Evolutionary conservation across 2,329 filamentous ascomycete genomes (phyloP).

Genomic region (Magnaporthiopsis incrustans): DNA sequence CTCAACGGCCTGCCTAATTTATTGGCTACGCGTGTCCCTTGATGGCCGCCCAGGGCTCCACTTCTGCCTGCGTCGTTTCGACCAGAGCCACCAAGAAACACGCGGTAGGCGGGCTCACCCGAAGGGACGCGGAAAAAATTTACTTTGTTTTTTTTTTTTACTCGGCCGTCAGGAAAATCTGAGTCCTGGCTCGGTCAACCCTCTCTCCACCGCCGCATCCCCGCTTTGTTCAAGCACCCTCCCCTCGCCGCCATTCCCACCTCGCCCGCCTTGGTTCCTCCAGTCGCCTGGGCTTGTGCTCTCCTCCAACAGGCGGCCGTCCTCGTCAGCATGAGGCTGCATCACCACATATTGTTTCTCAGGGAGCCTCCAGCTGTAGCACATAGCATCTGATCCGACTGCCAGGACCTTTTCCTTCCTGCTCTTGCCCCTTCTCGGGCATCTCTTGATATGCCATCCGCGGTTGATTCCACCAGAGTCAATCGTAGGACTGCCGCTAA

Average conservation of each 20-base stretch:
- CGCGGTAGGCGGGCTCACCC: background rate
- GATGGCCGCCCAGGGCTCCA: background rate
- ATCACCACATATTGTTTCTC: too few relatives aligned
- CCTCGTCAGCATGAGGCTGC: too few relatives aligned
- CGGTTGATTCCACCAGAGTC: background rate
- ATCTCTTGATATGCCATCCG: background rate
- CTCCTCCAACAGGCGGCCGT: too few relatives aligned
- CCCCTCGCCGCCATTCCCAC: too few relatives aligned
- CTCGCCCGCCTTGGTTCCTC: too few relatives aligned
- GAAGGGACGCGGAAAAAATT: background rate
- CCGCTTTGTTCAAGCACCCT: too few relatives aligned
- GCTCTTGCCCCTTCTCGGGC: too few relatives aligned
- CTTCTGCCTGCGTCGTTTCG: background rate
- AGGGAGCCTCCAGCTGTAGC: too few relatives aligned
- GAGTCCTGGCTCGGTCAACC: background rate
- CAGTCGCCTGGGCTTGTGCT: too few relatives aligned
- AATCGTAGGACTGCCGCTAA: background rate
- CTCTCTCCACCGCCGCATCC: background rate
- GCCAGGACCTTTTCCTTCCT: too few relatives aligned
- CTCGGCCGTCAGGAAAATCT: background rate
- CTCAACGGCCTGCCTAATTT: background rate
- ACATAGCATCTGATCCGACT: too few relatives aligned
- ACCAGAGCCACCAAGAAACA: background rate
- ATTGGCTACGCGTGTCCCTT: background rate
- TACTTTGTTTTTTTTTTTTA: too few relatives aligned